Conservation (phyloP, 306 rosid genomes). For the Malus sieversii region DNA sequence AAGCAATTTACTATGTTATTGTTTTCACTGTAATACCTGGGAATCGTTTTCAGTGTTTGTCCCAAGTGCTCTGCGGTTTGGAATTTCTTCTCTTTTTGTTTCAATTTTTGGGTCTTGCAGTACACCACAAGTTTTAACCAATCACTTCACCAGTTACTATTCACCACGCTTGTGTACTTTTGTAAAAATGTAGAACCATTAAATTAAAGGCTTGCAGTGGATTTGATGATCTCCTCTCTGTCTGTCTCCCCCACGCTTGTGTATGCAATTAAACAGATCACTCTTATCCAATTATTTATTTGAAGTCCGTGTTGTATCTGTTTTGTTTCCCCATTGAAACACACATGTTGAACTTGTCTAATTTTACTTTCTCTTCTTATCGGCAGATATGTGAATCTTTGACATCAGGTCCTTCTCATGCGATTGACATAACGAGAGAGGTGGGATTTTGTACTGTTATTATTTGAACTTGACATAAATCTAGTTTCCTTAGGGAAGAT, state of each 20-base stretch:
- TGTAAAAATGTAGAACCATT: background rate
- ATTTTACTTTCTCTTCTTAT: conserved; percentile 13
- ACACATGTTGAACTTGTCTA: background rate
- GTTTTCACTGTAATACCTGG: background rate
- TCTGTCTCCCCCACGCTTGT: background rate
- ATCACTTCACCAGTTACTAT: background rate
- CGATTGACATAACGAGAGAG: conserved; percentile 89
- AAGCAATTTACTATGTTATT: background rate
- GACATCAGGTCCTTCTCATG: conserved; percentile 92
- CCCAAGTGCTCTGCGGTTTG: background rate
- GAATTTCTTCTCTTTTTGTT: background rate
- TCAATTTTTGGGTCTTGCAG: background rate
- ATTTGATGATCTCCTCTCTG: background rate
- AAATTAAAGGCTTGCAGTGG: background rate
- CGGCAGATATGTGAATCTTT: conserved; percentile 77
- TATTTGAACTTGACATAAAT: conserved; percentile 11
- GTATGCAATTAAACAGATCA: background rate
- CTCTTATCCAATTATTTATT: too few species aligned
- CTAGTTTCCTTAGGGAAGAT: background rate
- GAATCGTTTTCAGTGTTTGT: background rate
- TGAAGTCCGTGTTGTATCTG: background rate
- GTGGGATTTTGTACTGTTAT: conserved; percentile 31
- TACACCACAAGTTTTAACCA: background rate
- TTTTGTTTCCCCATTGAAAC: background rate
- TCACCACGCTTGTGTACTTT: background rate